Conservation (phyloP, 1,139 yeast species). For the Debaryomycetaceae sp. region DNA sequence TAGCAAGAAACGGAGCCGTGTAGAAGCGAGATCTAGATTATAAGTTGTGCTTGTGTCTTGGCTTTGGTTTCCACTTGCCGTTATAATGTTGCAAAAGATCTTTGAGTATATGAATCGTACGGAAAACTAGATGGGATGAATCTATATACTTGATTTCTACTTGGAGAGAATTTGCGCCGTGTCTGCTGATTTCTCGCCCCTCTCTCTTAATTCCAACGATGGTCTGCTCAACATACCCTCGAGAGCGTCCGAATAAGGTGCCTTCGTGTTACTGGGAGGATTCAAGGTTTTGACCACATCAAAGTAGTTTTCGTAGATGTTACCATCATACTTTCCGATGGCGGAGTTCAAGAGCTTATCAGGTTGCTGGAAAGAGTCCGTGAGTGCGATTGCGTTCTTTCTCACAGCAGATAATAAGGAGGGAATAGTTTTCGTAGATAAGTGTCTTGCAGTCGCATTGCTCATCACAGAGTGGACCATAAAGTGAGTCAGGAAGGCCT, state of each 20-base stretch:
- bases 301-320: slow-evolving; percentile 78
- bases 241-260: slow-evolving; percentile 55
- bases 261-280: slow-evolving; percentile 51
- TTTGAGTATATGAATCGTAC: too few relatives aligned
- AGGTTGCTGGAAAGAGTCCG: slow-evolving; percentile 83
- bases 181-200: slow-evolving; percentile 37
- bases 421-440: slow-evolving; percentile 26
- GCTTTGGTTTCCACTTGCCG: too few relatives aligned
- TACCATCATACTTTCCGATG: slow-evolving; percentile 81
- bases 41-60: too few relatives aligned
- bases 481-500: slow-evolving; percentile 37
- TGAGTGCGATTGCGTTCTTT: slow-evolving; percentile 71
- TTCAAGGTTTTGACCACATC: slow-evolving; percentile 47
- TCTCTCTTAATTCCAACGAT: slow-evolving; percentile 45
- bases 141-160: slow-evolving; percentile 6
- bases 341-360: slow-evolving; percentile 86
- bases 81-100: too few relatives aligned
- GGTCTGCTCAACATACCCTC: slow-evolving; percentile 53
- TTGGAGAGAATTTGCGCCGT: slow-evolving; percentile 28
- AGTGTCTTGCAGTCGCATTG: slow-evolving; percentile 29
- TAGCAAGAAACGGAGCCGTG: too few relatives aligned
- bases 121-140: not conserved
- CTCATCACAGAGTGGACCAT: slow-evolving; percentile 34
- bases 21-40: too few relatives aligned
- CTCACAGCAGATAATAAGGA: slow-evolving; percentile 50